Evolutionary conservation across 164 flowering plant genomes (phyloP), one percentile per base, ranked within the genome.

Genomic region (Paratinospora sagittata): DNA sequence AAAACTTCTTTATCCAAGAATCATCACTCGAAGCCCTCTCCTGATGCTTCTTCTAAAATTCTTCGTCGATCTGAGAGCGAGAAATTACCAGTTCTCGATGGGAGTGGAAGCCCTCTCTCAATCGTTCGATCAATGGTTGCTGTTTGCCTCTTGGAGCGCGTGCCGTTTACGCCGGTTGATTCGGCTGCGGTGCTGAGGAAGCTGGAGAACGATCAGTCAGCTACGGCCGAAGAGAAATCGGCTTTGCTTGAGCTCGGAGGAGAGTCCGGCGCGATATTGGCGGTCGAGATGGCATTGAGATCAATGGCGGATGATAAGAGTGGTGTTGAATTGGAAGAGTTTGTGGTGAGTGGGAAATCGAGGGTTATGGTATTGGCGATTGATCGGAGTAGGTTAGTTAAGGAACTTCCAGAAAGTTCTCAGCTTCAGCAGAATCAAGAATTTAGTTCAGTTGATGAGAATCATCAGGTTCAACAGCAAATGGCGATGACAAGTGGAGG

Each of bases 91-190:
- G 69, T 65, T 23, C 36, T 81, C 21, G 90, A 79, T 45, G 84
- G 74, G 58, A 80, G 82, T n/a, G 89, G 88, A 24, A 85, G 82
- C 55, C 88, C 97, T 19, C 71, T 88, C 41, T 70, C 85, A n/a
- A 75, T 88, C 11, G 94, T 95, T 21, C 75, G 99, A 71, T 83
- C 96, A 1, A 84, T 92, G 91, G 96, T 95, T 55, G 97, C 97
- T 2, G 88, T 81, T 52, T 85, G 88, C 72, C 77, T 95, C 74
- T 70, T 95, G 77, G 92, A 90, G 72, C 77, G 97, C 72, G 89
- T 89, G 2, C 99, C 98, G 0, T 95, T 90, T 76, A 62, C 75
- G 24, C 73, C 90, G 3, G 82, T 93, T n/a, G 99, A 92, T 77
- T 91, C 97, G 6, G 84, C 88, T 2, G 84, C 87, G 27, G 87